These are phyloP conservation scores for Sequoia sempervirens DNA, from an alignment of 75 land plant genomes.

Conservation along the genomic window DNA sequence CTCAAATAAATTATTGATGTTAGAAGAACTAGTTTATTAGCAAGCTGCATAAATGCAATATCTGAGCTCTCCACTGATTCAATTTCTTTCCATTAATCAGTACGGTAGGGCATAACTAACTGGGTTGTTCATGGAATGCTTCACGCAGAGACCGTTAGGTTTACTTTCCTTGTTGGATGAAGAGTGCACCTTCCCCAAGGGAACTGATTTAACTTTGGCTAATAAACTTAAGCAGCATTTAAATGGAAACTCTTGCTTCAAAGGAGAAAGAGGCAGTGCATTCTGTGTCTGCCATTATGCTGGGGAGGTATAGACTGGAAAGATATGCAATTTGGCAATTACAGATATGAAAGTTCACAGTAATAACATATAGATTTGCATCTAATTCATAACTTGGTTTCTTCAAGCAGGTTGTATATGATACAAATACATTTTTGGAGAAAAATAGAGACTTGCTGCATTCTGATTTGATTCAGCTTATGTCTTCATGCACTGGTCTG, in stretches of 20 bases:
- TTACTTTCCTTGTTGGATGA: constrained; percentile 84
- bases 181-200: constrained; percentile 80
- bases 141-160: constrained; percentile 85
- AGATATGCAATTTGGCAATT: background rate
- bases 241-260: constrained; percentile 56
- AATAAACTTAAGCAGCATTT: constrained; percentile 86
- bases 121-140: background rate
- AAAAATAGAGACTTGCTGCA: constrained; percentile 90
- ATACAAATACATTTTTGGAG: constrained; percentile 83
- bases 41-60: background rate
- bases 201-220: constrained; percentile 82
- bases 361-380: background rate
- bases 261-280: constrained; percentile 61
- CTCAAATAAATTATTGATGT: background rate
- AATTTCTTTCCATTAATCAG: background rate
- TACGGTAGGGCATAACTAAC: background rate
- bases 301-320: constrained; percentile 78
- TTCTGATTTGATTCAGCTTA: constrained; percentile 60
- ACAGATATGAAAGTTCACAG: background rate
- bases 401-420: constrained; percentile 74
- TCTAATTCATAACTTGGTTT: constrained; percentile 5
- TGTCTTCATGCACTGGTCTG: constrained; percentile 57
- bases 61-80: background rate
- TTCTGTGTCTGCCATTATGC: constrained; percentile 83
- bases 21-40: background rate